A percentile compares a stretch with the other conserved stretches of the same genome.
Conservation (phyloP, 345 rosid genomes). For the Eucalyptus cloeziana region DNA sequence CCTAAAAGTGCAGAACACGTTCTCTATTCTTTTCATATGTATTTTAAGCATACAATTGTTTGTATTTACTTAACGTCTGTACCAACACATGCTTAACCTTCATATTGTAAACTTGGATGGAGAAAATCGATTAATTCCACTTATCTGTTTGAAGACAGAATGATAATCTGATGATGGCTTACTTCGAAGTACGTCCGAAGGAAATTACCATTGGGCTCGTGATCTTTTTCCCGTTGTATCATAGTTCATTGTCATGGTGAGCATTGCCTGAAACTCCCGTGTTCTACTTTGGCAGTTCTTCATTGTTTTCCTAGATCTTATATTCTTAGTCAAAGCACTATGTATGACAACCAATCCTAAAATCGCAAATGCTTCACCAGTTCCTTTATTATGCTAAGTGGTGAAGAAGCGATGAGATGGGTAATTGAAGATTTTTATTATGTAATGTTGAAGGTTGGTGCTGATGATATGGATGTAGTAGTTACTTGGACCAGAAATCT, state of each 20-base stretch:
- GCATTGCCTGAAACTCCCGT: neutral
- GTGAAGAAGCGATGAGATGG: neutral
- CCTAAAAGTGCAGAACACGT: neutral
- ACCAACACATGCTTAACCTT: neutral
- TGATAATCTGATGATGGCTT: neutral
- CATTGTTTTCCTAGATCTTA: neutral
- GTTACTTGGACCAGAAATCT: slow-evolving; percentile 76
- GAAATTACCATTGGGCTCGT: neutral
- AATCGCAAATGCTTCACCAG: neutral
- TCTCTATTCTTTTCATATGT: neutral
- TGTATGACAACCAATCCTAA: neutral
- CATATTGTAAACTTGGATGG: rapidly evolving
- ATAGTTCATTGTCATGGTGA: neutral
- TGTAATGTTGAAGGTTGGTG: slow-evolving; percentile 43
- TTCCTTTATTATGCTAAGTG: neutral
- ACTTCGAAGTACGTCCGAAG: rapidly evolving
- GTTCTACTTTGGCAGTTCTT: neutral
- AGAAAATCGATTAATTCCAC: neutral
- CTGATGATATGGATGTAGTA: slow-evolving; percentile 78
- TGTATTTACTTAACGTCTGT: rapidly evolving
- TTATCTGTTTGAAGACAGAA: neutral
- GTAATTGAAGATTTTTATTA: neutral
- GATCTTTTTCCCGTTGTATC: neutral
- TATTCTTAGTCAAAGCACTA: neutral
- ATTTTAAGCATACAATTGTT: neutral